Evolutionary conservation across 768 basidiomycete genomes (phyloP).

Genomic region (Rhodotorula kratochvilovae): DNA sequence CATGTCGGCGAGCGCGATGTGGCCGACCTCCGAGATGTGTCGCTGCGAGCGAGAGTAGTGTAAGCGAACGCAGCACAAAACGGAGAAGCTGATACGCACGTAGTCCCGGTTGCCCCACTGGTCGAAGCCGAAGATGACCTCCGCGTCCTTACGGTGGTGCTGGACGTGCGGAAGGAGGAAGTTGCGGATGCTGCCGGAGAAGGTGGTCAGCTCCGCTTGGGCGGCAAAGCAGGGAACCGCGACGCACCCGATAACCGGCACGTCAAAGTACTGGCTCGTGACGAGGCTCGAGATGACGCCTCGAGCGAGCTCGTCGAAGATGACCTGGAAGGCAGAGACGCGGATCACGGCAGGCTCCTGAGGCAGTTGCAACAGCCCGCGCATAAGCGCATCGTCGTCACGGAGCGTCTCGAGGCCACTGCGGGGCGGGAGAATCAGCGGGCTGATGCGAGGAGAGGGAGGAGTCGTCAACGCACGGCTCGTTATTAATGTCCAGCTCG

Average conservation of each 20-base stretch:
- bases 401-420: conserved; percentile 1
- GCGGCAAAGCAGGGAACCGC: rapidly evolving
- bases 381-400: conserved; percentile 21
- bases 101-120: conserved; percentile 21
- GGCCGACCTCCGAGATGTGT: conserved; percentile 13
- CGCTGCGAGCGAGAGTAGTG: conserved; percentile 5
- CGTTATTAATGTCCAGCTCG: conserved; percentile 31
- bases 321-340: conserved; percentile 5
- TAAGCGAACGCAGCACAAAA: too few species aligned
- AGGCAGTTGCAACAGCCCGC: conserved; percentile 12
- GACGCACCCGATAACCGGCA: conserved; percentile 26
- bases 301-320: conserved; percentile 22
- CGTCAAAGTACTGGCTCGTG: conserved; percentile 21
- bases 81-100: neutral
- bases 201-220: neutral
- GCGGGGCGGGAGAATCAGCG: too few species aligned
- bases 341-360: conserved; percentile 27
- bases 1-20: conserved; percentile 27
- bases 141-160: conserved; percentile 17
- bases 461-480: neutral
- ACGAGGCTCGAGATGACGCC: conserved; percentile 7
- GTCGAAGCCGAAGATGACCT: conserved; percentile 17
- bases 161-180: conserved; percentile 27
- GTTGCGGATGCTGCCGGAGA: conserved; percentile 16
- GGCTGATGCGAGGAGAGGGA: too few species aligned